A percentile compares a stretch with the other conserved stretches of the same genome.
Evolutionary conservation across 805 yeast species (phyloP).

Genomic region (Isabelozyma gotoi): DNA sequence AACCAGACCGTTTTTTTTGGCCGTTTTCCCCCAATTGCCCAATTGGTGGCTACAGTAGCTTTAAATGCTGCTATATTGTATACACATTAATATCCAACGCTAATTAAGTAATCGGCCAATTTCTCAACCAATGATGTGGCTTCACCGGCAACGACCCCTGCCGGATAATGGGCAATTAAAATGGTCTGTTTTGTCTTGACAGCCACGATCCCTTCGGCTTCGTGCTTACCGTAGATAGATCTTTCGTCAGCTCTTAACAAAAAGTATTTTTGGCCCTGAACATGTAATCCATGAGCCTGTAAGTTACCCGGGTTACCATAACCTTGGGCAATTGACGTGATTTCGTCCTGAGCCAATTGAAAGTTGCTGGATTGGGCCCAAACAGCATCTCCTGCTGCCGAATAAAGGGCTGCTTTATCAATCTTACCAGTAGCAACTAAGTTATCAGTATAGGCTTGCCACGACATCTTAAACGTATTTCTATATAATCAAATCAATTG

Average conservation of each 20-base stretch:
- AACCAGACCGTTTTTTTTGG: too few relatives aligned
- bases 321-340: slow-evolving; percentile 71
- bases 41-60: too few relatives aligned
- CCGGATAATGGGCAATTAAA: slow-evolving; percentile 90
- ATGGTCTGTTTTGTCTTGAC: slow-evolving; percentile 95
- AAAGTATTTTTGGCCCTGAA: slow-evolving; percentile 84
- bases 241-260: slow-evolving; percentile 87
- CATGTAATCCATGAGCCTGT: slow-evolving; percentile 84
- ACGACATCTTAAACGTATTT: slow-evolving; percentile 21
- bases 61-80: background rate
- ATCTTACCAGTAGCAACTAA: slow-evolving; percentile 82
- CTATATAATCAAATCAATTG: background rate
- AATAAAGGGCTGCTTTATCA: slow-evolving; percentile 90
- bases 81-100: slow-evolving; percentile 70
- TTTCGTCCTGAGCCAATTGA: slow-evolving; percentile 65
- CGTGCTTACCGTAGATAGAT: slow-evolving; percentile 89
- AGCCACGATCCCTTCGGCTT: slow-evolving; percentile 82
- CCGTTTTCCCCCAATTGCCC: too few relatives aligned
- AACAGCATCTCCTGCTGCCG: slow-evolving; percentile 89
- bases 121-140: slow-evolving; percentile 95
- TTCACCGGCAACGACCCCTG: slow-evolving; percentile 89
- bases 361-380: slow-evolving; percentile 88
- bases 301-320: slow-evolving; percentile 75
- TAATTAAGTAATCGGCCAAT: slow-evolving; percentile 90
- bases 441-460: slow-evolving; percentile 92